A percentile compares a stretch with the other conserved stretches of the same genome.
Evolutionary conservation across 2,329 filamentous ascomycete genomes (phyloP).

Genomic region (Macrophomina tecta): DNA sequence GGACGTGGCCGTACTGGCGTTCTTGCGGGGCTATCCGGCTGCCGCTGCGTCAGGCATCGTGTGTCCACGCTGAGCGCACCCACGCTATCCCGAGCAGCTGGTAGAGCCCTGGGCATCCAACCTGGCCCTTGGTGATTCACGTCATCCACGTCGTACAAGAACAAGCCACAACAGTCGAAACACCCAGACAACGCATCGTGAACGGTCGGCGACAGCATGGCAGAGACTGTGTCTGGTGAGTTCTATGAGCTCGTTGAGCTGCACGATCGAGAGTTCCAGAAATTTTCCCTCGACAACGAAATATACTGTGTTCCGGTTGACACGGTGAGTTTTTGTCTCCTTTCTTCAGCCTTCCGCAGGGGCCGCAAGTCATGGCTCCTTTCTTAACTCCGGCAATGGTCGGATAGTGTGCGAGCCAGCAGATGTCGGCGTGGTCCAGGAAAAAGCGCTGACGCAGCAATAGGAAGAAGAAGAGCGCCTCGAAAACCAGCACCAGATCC

Average conservation of each 20-base stretch:
- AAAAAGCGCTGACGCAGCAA: slow-evolving; percentile 27
- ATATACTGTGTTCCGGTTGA: slow-evolving; percentile 49
- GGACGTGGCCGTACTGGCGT: slow-evolving; percentile 25
- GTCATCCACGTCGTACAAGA: slow-evolving; percentile 28
- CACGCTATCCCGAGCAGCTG: slow-evolving; percentile 28
- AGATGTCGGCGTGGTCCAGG: background rate
- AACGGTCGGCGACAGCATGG: slow-evolving; percentile 24
- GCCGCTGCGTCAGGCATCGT: slow-evolving; percentile 28
- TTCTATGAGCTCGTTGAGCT: slow-evolving; percentile 37
- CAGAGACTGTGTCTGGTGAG: slow-evolving; percentile 26
- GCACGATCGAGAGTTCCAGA: slow-evolving; percentile 48
- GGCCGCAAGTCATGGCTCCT: background rate
- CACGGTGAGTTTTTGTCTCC: slow-evolving; percentile 34
- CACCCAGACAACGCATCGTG: background rate
- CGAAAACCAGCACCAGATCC: slow-evolving; percentile 41
- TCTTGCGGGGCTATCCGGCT: slow-evolving; percentile 28
- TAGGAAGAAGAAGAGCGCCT: slow-evolving; percentile 47
- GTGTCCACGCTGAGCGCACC: slow-evolving; percentile 25
- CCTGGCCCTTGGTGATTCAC: slow-evolving; percentile 26
- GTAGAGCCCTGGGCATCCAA: slow-evolving; percentile 22
- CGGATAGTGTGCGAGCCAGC: background rate
- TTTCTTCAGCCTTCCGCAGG: background rate
- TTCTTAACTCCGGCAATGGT: background rate
- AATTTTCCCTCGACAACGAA: slow-evolving; percentile 43
- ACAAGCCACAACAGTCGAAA: slow-evolving; percentile 9